phyloP scores from a whole-genome alignment of 495 filamentous ascomycete species.

The Hypoxylon crocopeplum region DNA sequence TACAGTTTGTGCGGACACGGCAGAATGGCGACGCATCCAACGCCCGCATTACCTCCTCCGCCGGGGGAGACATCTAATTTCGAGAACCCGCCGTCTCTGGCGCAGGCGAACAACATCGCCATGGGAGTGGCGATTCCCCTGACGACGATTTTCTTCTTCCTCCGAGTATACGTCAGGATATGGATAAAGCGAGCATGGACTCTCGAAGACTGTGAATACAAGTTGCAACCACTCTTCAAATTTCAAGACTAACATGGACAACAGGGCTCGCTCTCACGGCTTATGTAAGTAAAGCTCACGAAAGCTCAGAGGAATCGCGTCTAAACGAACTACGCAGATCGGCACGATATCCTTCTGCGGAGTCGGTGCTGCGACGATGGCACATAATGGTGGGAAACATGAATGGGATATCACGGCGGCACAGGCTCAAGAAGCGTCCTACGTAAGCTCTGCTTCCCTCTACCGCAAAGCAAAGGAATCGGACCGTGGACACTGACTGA shows the following conservation, averaged over 20 bases:
- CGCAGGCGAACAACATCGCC: conserved; percentile 25
- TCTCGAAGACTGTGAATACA: conserved; percentile 36
- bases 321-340: neutral
- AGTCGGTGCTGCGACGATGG: conserved; percentile 32
- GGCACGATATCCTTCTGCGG: conserved; percentile 25
- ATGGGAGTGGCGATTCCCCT: conserved; percentile 34
- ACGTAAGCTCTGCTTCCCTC: neutral
- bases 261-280: too few species aligned
- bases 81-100: conserved; percentile 15
- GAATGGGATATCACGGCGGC: conserved; percentile 41
- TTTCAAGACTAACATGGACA: too few species aligned
- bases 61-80: conserved; percentile 21
- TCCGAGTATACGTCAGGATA: conserved; percentile 40
- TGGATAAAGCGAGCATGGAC: conserved; percentile 31
- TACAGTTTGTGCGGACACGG: too few species aligned
- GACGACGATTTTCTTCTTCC: conserved; percentile 36
- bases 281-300: too few species aligned
- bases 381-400: conserved; percentile 42
- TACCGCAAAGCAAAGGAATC: too few species aligned
- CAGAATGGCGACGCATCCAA: neutral
- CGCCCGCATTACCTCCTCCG: conserved; percentile 20
- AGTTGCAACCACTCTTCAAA: too few species aligned
- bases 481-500: too few species aligned
- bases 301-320: conserved; percentile 1
- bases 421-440: conserved; percentile 28